A percentile compares a stretch with the other conserved stretches of the same genome.
phyloP scores from a whole-genome alignment of 2,329 filamentous ascomycete genomes.

The Colletotrichum sp. region DNA sequence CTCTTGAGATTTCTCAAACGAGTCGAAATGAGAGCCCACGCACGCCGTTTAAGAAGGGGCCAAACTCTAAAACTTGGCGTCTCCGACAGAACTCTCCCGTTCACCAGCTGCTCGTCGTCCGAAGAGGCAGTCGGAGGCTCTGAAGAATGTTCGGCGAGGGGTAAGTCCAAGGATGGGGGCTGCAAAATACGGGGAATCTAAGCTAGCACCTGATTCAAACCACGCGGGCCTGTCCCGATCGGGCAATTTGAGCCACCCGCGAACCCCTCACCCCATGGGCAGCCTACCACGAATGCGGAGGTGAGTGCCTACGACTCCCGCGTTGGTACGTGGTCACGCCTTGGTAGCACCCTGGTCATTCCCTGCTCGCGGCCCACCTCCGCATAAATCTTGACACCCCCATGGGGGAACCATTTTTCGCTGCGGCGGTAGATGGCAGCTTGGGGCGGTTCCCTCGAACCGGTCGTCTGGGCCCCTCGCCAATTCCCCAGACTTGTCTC shows the following conservation, averaged over 20 bases:
- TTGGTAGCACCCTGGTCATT: not conserved
- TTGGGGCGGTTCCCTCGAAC: not conserved
- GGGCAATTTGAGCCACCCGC: conserved; percentile 3
- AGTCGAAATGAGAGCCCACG: not conserved
- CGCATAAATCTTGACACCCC: conserved; percentile 2
- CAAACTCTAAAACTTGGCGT: not conserved
- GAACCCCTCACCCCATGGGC: not conserved
- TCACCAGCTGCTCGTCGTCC: not conserved
- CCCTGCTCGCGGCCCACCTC: not conserved
- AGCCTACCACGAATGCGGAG: not conserved
- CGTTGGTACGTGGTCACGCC: not conserved
- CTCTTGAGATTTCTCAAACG: not conserved
- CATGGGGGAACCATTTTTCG: not conserved
- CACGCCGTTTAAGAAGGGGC: not conserved
- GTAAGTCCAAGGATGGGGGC: not conserved
- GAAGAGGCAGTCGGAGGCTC: not conserved
- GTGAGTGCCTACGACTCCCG: not conserved
- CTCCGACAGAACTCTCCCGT: not conserved
- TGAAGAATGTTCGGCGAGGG: not conserved
- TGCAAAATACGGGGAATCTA: not conserved
- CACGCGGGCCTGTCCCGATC: not conserved
- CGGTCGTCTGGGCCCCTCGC: not conserved
- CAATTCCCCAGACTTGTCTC: not conserved
- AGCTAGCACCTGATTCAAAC: not conserved
- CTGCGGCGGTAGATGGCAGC: not conserved